Conservation (phyloP, 169 alveolate genomes). For the Cytauxzoon felis region DNA sequence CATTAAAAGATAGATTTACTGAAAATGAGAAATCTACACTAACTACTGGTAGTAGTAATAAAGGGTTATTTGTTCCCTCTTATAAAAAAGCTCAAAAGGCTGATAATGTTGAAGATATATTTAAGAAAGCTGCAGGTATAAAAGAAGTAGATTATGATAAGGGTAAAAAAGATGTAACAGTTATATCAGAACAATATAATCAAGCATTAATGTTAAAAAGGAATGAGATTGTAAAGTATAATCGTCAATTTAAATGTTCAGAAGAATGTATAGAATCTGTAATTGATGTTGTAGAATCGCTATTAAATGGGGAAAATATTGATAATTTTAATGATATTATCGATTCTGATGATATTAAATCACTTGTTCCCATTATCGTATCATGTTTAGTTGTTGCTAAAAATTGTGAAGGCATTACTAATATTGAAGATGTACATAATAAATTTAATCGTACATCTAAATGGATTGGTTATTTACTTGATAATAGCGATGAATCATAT, state of each 20-base stretch:
- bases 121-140: conserved; percentile 54
- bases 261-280: conserved; percentile 24
- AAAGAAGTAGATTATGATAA: conserved; percentile 29
- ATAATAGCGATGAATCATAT: conserved; percentile 19
- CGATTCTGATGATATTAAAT: conserved; percentile 19
- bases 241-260: conserved; percentile 34
- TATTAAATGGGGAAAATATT: conserved; percentile 3
- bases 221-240: conserved; percentile 39
- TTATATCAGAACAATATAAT: conserved; percentile 1
- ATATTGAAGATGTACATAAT: conserved; percentile 17
- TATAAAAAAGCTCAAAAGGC: conserved; percentile 23
- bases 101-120: conserved; percentile 36
- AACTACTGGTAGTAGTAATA: not conserved
- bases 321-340: conserved; percentile 6
- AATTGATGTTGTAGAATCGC: conserved; percentile 19
- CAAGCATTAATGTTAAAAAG: conserved; percentile 8
- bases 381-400: conserved; percentile 48
- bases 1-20: not conserved
- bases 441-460: conserved; percentile 13
- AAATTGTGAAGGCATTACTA: conserved; percentile 30
- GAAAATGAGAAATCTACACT: not conserved
- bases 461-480: conserved; percentile 15
- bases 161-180: conserved; percentile 5
- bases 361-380: conserved; percentile 53
- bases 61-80: conserved; percentile 54